Base-by-base conservation (phyloP, 805 yeast genomes). In the Debaryomyces maramus region DNA sequence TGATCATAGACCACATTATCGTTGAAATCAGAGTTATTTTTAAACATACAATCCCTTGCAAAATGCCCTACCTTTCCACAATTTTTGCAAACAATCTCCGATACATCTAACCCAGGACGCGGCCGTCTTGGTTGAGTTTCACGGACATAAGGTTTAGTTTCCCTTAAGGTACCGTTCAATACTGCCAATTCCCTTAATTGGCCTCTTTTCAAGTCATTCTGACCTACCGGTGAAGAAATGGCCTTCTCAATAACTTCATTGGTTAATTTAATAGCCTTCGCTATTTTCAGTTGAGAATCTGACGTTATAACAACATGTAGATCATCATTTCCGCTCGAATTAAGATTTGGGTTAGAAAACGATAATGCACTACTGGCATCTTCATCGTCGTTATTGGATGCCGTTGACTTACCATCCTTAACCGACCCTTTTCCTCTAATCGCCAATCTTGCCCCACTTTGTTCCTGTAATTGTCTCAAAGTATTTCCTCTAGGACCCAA, bases 401-500 rank as follows among this genome's bases (percentile, higher is more conserved):
- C 55, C 1, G 77, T 65, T 17, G 64, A 61, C 58, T 81, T 85
- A 22, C 98, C 98, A 55, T 88, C 96, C 56, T 91, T 91, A 14
- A 89, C 95, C 1, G 97, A 90, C 0, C 99, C 99, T 50, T 85
- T 82, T 19, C 99, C 99, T 50, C 99, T 73, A 36, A 93, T 86
- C 3, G 90, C 95, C 43, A 93, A 84, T 48, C 76, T 79, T 13
- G 98, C 97, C 1, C 96, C 96, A 28, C 95, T 83, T 36, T 84
- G 81, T 20, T 78, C 81, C 57, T 91, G 95, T 61, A 95, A 65
- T 51, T 80, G 78, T 44, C 86, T 78, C 51, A 91, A 65, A 0
- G 97, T 91, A 52, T 85, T 84, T 17, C 98, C 99, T 70, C 99
- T 81, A 22, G 99, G 99, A 0, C 99, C 99, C 36, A 93, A 63